Evolutionary conservation across 176 grass and related monocot genomes (phyloP).

Genomic region (Saccharum spontaneum): DNA sequence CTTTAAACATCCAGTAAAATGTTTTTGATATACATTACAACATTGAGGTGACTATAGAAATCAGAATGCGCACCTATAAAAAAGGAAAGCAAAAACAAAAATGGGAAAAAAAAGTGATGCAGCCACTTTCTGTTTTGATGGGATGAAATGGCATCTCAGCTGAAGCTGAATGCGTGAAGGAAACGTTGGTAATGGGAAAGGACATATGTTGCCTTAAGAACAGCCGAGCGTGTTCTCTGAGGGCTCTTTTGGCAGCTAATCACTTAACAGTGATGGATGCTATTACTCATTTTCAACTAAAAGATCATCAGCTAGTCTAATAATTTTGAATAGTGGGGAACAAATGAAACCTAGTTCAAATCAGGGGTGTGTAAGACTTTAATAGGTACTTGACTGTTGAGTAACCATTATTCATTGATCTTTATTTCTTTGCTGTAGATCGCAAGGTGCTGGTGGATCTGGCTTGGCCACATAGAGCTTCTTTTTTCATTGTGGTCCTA

Average conservation of each 20-base stretch:
- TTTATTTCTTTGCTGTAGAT: constrained; percentile 31
- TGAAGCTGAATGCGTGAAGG: not conserved
- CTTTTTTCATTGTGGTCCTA: not conserved
- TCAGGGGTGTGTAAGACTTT: not conserved
- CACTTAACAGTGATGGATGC: not conserved
- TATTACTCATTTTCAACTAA: not conserved
- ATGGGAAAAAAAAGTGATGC: not conserved
- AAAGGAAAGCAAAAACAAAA: not conserved
- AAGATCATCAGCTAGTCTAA: not conserved
- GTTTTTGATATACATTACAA: not conserved
- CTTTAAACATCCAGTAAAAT: not conserved
- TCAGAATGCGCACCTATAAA: not conserved
- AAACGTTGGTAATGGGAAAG: not conserved
- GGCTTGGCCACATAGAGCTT: not conserved
- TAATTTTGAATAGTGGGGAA: not conserved
- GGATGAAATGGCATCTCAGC: not conserved
- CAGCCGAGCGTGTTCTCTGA: not conserved
- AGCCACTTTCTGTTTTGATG: not conserved
- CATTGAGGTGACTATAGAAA: not conserved
- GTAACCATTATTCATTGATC: constrained; percentile 2
- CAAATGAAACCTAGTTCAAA: not conserved
- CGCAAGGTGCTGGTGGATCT: constrained; percentile 18
- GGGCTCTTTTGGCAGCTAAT: not conserved
- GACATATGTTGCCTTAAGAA: not conserved
- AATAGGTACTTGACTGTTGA: not conserved